phyloP scores from a whole-genome alignment of 352 stramenopile species.

The Pilasporangium apinafurcum region DNA sequence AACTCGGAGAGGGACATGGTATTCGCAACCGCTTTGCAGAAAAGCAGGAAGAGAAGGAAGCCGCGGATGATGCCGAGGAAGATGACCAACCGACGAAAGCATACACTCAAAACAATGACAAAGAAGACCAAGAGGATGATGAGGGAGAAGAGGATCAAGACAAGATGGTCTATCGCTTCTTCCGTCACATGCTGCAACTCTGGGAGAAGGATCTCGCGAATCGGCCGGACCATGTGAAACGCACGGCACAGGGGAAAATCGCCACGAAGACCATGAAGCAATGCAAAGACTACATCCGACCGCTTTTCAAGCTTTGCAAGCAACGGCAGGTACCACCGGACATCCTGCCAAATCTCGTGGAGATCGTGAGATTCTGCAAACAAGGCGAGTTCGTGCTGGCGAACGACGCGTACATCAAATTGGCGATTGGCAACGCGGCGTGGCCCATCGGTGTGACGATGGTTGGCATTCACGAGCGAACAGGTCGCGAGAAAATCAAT shows the following conservation, averaged over 20 bases:
- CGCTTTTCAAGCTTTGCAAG: slow-evolving; percentile 97
- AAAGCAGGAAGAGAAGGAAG: slow-evolving; percentile 19
- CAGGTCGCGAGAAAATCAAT: slow-evolving; percentile 94
- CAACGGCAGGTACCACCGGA: slow-evolving; percentile 81
- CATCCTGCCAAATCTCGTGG: slow-evolving; percentile 83
- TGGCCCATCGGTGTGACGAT: slow-evolving; percentile 99
- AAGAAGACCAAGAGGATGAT: slow-evolving; percentile 13
- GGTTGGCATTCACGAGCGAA: slow-evolving; percentile 97
- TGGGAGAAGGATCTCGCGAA: slow-evolving; percentile 92
- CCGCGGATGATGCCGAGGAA: slow-evolving; percentile 31
- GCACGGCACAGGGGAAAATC: slow-evolving; percentile 88
- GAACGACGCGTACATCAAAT: slow-evolving; percentile 97
- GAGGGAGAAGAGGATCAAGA: slow-evolving; percentile 44
- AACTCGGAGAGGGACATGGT: slow-evolving; percentile 61
- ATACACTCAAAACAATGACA: slow-evolving; percentile 5
- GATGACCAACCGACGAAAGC: slow-evolving; percentile 7
- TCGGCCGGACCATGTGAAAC: slow-evolving; percentile 86
- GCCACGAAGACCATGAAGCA: slow-evolving; percentile 98
- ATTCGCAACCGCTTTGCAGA: slow-evolving; percentile 73
- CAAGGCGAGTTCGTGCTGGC: slow-evolving; percentile 92
- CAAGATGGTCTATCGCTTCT: slow-evolving; percentile 87
- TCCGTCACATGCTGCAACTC: slow-evolving; percentile 90
- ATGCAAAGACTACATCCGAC: slow-evolving; percentile 98
- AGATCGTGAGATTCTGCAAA: slow-evolving; percentile 94
- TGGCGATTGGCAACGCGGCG: slow-evolving; percentile 96